Base-by-base conservation (phyloP, 1,284 basidiomycete species). In the Pterulicium gracile region DNA sequence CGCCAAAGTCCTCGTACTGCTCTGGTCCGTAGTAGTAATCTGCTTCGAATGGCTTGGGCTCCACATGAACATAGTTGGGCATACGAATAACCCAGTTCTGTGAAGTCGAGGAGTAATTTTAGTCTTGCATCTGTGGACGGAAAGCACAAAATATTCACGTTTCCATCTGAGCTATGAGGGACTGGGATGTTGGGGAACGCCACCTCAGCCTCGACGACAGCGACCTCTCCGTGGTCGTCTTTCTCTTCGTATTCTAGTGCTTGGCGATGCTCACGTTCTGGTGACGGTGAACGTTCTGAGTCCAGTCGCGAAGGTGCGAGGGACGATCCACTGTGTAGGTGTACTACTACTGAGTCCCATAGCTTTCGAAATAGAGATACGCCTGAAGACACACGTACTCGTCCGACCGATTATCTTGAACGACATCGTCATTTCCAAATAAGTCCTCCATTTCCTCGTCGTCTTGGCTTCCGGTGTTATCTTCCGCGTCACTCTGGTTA, bases 81-180 rank as follows among this genome's bases (percentile, higher is more conserved):
- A 90, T 77, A 40, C 83, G 76, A 48, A 88, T 77, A 46, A 88
- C 81, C 85, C 86, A 90, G 53, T 79, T 77, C 87, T 89, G n/a
- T n/a, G n/a, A 32, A 10, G 27, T 32, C n/a, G 10, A 32, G n/a
- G 27, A 10, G 27, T 32, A 32, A n/a, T 32, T 7, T 32, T 7
- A 32, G 27, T 32, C n/a, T 10, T 32, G 27, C 27, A 7, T n/a
- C 27, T 10, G 7, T 32, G 27, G n/a, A 32, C 27, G n/a, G 10
- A 7, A 19, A 41, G 10, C 24, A 23, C 34, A 18, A 18, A 15
- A 42, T 34, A 58, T 76, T 66, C 60, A 90, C 84, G 56, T 81
- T 75, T 46, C 75, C 79, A 54, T 86, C 80, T 48, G 81, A 79
- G 50, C 77, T 79, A 53, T 72, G 72, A 34, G 86, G 85, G 20